Evolutionary conservation across 805 yeast species (phyloP).

Genomic region (Jamesozyma lodderae): DNA sequence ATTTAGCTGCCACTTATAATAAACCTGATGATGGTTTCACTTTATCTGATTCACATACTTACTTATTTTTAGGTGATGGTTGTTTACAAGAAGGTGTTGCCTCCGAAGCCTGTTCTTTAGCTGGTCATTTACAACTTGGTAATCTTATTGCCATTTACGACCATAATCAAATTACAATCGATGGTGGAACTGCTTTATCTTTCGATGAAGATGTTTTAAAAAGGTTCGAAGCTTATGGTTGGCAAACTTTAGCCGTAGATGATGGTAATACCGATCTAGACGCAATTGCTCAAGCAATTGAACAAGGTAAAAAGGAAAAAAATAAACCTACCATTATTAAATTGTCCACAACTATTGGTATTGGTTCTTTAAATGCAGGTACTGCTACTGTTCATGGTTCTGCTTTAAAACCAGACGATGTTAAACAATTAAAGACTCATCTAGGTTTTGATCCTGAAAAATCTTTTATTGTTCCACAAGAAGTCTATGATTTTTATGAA

Average conservation of each 20-base stretch:
- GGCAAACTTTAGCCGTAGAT: constrained; percentile 73
- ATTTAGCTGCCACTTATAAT: constrained; percentile 87
- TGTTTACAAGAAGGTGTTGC: constrained; percentile 98
- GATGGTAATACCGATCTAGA: constrained; percentile 75
- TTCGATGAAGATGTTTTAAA: constrained; percentile 87
- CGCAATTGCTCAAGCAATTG: constrained; percentile 66
- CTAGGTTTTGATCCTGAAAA: constrained; percentile 85
- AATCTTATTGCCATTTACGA: constrained; percentile 94
- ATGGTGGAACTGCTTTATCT: constrained; percentile 81
- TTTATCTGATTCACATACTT: constrained; percentile 67
- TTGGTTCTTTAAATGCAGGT: constrained; percentile 77
- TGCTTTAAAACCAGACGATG: constrained; percentile 89
- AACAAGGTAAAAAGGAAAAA: neutral
- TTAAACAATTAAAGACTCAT: constrained; percentile 70
- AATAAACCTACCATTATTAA: constrained; percentile 87
- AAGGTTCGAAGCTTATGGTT: constrained; percentile 87
- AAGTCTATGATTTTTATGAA: constrained; percentile 64
- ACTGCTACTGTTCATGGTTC: constrained; percentile 93
- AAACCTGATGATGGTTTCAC: constrained; percentile 49
- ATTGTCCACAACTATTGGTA: constrained; percentile 87
- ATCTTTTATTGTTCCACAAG: constrained; percentile 69
- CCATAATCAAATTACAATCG: constrained; percentile 94
- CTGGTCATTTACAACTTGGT: constrained; percentile 91
- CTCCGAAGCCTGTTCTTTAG: constrained; percentile 86
- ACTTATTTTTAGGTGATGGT: constrained; percentile 87